Evolutionary conservation across 352 stramenopile genomes (phyloP).

Genomic region (Phytophthora citrophthora): DNA sequence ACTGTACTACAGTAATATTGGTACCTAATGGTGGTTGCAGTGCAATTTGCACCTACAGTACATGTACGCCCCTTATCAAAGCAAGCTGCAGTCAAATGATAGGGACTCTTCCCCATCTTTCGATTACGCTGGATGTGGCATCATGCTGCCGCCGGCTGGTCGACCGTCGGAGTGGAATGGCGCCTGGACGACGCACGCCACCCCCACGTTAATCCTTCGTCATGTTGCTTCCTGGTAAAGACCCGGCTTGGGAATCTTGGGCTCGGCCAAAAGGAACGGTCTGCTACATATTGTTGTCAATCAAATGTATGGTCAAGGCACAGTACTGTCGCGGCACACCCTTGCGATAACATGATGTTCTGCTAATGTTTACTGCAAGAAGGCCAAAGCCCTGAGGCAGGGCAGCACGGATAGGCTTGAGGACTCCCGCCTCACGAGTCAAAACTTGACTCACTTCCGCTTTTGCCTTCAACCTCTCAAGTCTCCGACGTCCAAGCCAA

Average conservation of each 20-base stretch:
- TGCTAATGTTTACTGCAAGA: neutral
- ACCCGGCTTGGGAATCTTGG: neutral
- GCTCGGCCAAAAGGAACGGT: neutral
- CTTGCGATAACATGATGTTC: slow-evolving; percentile 1
- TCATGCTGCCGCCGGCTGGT: neutral
- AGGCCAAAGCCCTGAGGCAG: neutral
- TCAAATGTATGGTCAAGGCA: slow-evolving; percentile 5
- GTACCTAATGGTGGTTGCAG: no score
- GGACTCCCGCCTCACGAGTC: neutral
- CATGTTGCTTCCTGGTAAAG: neutral
- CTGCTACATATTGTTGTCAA: neutral
- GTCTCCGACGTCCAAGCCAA: slow-evolving; percentile 9
- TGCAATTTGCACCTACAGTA: no score
- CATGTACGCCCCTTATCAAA: no score
- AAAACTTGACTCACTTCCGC: slow-evolving; percentile 13
- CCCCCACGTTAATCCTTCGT: neutral
- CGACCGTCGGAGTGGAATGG: neutral
- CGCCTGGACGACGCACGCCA: neutral
- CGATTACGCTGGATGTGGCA: neutral
- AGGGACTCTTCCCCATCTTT: neutral
- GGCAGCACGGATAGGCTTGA: neutral
- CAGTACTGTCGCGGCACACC: neutral
- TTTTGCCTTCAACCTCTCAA: slow-evolving; percentile 15
- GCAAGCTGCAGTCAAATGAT: no score
- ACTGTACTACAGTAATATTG: no score